Evolutionary conservation across 2,329 filamentous ascomycete species (phyloP).

Genomic region (Colletotrichum sojae): DNA sequence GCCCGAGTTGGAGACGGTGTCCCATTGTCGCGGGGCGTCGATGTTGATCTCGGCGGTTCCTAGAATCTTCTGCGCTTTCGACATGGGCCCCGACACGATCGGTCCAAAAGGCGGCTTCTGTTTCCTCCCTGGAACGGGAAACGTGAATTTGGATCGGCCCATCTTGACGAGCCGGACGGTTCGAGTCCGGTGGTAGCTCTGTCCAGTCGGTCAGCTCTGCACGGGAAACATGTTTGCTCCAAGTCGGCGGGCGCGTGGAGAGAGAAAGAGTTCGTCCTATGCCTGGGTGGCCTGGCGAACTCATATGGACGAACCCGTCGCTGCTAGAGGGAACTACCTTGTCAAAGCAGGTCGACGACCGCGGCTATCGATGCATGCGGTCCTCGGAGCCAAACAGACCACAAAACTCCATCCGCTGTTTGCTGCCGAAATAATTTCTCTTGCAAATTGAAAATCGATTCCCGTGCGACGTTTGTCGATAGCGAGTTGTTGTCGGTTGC

Average conservation of each 20-base stretch:
- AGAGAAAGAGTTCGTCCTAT: constrained; percentile 11
- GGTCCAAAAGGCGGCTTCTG: constrained; percentile 54
- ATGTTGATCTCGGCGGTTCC: constrained; percentile 62
- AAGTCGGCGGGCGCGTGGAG: constrained; percentile 1
- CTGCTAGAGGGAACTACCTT: constrained; percentile 38
- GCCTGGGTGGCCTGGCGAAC: constrained; percentile 16
- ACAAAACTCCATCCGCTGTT: constrained; percentile 33
- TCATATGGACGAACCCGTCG: constrained; percentile 23
- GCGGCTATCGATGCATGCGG: constrained; percentile 40
- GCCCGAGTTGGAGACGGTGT: constrained; percentile 57
- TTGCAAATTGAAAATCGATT: constrained; percentile 7
- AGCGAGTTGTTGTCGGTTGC: constrained; percentile 22
- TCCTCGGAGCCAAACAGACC: constrained; percentile 21
- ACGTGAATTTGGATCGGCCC: constrained; percentile 62
- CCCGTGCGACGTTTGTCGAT: constrained; percentile 22
- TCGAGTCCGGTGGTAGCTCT: constrained; percentile 20
- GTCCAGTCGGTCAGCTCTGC: constrained; percentile 24
- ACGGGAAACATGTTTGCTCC: constrained; percentile 8
- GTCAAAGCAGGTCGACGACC: constrained; percentile 32
- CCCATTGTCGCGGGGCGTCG: constrained; percentile 58
- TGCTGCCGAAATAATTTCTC: constrained; percentile 4
- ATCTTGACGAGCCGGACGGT: constrained; percentile 45
- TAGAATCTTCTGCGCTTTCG: constrained; percentile 67
- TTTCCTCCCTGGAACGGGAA: constrained; percentile 63
- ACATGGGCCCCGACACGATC: constrained; percentile 55